Evolutionary conservation across 106 monocot genomes (phyloP), one percentile per base, ranked within the genome.

Genomic region (Phalaenopsis equestris): DNA sequence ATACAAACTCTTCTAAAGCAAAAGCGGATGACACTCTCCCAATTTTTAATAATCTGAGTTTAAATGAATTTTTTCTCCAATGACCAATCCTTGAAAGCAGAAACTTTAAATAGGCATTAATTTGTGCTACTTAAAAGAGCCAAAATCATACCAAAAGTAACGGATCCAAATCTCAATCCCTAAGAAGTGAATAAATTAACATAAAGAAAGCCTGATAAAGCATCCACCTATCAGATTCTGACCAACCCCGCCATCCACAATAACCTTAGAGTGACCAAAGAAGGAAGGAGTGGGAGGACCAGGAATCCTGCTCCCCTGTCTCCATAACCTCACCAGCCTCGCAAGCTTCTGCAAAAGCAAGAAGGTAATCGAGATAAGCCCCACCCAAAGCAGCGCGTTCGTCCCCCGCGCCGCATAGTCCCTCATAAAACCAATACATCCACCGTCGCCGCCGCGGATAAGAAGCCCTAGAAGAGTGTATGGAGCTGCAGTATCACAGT

Each of bases 211-310:
- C 1, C 19, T n/a, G 8, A 3, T 9, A 61, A 61, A 5, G 8
- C n/a, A 61, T 61, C 5, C 21, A 61, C 61, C 61, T 6, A 21
- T 61, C 61, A 61, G 19, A 61, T 61, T 21, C 21, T 21, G 61
- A 21, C 21, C 21, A 18, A 72, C 75, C 2, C 61, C 79, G 64
- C 81, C 64, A 6, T 52, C 38, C 10, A 82, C 43, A 48, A 82
- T 24, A 73, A 45, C 42, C 70, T 23, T 80, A 17, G 73, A 68
- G 72, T 79, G 82, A 48, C 85, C 81, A 42, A 47, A 17, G 45
- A 65, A 83, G 79, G n/a, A 87, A 83, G 19, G 81, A 79, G 8
- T 81, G 1, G 87, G 87, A 2, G 90, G 89, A 30, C 93, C 90
- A 0, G 91, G 91, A 65, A 94, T 89, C 55, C 83, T 76, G 65